Conservation (phyloP, 2,329 filamentous ascomycete genomes). For the Lomentospora prolificans region DNA sequence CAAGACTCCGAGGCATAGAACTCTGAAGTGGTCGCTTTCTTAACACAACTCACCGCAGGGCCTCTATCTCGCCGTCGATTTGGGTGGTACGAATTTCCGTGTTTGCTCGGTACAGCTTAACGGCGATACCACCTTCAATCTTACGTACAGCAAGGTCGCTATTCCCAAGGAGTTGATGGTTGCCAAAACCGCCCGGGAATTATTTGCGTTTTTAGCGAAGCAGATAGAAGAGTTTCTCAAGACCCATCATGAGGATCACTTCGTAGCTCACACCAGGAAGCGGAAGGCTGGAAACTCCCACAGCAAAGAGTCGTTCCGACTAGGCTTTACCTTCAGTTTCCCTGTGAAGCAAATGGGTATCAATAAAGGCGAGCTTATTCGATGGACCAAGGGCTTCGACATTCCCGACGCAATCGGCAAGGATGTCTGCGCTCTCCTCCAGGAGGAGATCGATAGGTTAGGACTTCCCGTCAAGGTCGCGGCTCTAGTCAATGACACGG, state of each 20-base stretch:
- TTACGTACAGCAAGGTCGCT: conserved; percentile 85
- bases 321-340: conserved; percentile 99
- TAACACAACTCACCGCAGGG: conserved; percentile 44
- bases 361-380: conserved; percentile 86
- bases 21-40: no score
- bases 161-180: conserved; percentile 88
- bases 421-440: conserved; percentile 85
- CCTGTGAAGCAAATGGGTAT: conserved; percentile 90
- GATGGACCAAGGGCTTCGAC: conserved; percentile 98
- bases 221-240: conserved; percentile 85
- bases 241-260: conserved; percentile 81
- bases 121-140: conserved; percentile 88
- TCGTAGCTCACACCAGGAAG: conserved; percentile 50
- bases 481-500: conserved; percentile 93
- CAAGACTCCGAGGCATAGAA: no score
- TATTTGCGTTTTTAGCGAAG: conserved; percentile 86
- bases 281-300: conserved; percentile 53
- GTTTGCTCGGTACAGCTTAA: conserved; percentile 93
- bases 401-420: conserved; percentile 90
- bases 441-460: conserved; percentile 79
- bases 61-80: conserved; percentile 88
- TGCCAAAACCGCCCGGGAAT: conserved; percentile 72
- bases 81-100: conserved; percentile 97
- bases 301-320: conserved; percentile 54
- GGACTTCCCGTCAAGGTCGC: conserved; percentile 87